These are phyloP conservation scores for Diaporthe amygdali DNA, from an alignment of 2,329 filamentous ascomycete species.

Conservation along the genomic window DNA sequence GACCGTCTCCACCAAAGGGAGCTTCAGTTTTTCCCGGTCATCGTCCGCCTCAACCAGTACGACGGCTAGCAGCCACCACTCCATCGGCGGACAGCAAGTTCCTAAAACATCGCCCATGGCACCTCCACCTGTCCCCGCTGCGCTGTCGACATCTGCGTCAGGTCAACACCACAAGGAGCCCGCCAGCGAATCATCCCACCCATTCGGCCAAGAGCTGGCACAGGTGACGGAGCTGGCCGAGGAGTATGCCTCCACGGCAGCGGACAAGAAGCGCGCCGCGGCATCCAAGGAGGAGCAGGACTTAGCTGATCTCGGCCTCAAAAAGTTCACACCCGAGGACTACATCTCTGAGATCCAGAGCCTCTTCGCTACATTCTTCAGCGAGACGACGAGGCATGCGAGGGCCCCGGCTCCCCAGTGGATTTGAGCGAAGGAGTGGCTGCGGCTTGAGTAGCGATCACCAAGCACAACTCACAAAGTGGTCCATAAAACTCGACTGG, in stretches of 20 bases:
- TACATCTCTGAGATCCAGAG: constrained; percentile 83
- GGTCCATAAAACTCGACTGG: neutral
- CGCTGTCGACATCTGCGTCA: constrained; percentile 16
- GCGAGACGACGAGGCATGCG: constrained; percentile 35
- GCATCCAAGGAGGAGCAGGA: constrained; percentile 77
- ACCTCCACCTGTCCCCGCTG: constrained; percentile 30
- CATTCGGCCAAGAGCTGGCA: constrained; percentile 88
- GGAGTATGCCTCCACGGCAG: constrained; percentile 71
- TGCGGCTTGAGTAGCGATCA: neutral
- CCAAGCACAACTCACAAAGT: neutral
- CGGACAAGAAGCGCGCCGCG: constrained; percentile 56
- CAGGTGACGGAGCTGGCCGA: constrained; percentile 93
- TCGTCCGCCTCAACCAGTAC: constrained; percentile 61
- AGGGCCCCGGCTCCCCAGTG: constrained; percentile 46
- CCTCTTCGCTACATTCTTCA: constrained; percentile 68
- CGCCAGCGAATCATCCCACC: constrained; percentile 56
- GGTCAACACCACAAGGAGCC: constrained; percentile 26
- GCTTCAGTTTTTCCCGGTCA: constrained; percentile 61
- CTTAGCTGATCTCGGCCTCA: constrained; percentile 72
- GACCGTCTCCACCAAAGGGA: constrained; percentile 61
- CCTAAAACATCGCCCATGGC: constrained; percentile 33
- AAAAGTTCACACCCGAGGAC: constrained; percentile 78
- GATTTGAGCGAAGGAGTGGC: constrained; percentile 45
- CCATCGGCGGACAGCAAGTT: constrained; percentile 33
- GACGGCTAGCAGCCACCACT: constrained; percentile 49